Percentiles rank a stretch among this genome's conserved stretches.
Conservation (phyloP, 1,284 basidiomycete genomes). For the Pisolithus thermaeus region DNA sequence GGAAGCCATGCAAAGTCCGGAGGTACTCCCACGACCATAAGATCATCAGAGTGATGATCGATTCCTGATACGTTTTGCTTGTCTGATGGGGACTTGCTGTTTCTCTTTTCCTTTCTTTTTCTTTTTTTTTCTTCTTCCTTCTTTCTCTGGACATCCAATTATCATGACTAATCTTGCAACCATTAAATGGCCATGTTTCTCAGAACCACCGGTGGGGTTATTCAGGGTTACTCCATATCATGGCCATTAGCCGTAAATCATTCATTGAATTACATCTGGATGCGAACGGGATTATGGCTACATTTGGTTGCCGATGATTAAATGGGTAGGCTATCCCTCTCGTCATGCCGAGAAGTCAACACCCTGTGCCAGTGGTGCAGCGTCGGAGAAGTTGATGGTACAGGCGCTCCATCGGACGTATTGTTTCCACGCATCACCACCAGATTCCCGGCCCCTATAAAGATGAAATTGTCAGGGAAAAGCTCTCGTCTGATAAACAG, state of each 20-base stretch:
- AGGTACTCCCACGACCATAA: conserved; percentile 29
- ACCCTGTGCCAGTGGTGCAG: conserved; percentile 87
- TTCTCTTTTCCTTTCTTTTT: background rate
- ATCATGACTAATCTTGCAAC: conserved; percentile 19
- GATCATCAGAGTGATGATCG: conserved; percentile 31
- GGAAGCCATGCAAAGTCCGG: conserved; percentile 13
- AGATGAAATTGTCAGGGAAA: conserved; percentile 10
- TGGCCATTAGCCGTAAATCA: conserved; percentile 4
- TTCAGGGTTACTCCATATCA: conserved; percentile 7
- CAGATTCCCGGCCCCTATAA: conserved; percentile 89
- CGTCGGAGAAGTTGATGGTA: conserved; percentile 89
- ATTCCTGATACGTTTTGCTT: conserved; percentile 19
- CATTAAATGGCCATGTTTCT: conserved; percentile 1
- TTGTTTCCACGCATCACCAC: conserved; percentile 96
- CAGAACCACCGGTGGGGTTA: background rate
- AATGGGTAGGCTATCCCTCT: conserved; percentile 3
- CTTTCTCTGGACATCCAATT: background rate
- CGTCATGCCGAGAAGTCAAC: conserved; percentile 66
- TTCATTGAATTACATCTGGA: conserved; percentile 17
- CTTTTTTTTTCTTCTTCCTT: no score
- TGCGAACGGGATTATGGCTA: conserved; percentile 15
- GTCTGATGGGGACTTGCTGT: conserved; percentile 8
- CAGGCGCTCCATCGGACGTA: conserved; percentile 86
- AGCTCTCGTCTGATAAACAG: background rate
- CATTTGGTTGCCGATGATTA: conserved; percentile 11